Conservation (phyloP, 1,284 basidiomycete species). For the Anthracocystis walkeri region DNA sequence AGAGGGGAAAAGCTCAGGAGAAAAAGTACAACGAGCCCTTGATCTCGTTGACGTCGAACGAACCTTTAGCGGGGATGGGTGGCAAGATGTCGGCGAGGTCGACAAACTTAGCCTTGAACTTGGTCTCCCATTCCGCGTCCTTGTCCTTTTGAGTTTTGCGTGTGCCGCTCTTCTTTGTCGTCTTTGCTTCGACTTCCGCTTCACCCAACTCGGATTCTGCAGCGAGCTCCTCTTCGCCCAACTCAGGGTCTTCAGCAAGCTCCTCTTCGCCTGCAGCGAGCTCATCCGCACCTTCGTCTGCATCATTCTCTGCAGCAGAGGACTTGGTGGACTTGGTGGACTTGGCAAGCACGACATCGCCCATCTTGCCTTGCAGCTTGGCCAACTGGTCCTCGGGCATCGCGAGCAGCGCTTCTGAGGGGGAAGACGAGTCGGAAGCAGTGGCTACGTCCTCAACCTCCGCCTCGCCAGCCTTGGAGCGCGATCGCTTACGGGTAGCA, state of each 20-base stretch:
- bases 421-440: slow-evolving; percentile 14
- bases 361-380: slow-evolving; percentile 31
- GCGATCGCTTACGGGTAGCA: slow-evolving; percentile 3
- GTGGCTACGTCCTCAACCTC: slow-evolving; percentile 4
- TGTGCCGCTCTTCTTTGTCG: slow-evolving; percentile 12
- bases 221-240: slow-evolving; percentile 14
- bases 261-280: slow-evolving; percentile 23
- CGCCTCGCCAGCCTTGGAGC: slow-evolving; percentile 13
- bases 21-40: slow-evolving; percentile 67
- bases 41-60: slow-evolving; percentile 87
- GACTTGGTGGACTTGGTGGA: slow-evolving; percentile 19
- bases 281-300: slow-evolving; percentile 23
- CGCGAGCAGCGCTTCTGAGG: slow-evolving; percentile 26
- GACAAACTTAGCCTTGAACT: slow-evolving; percentile 74
- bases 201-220: slow-evolving; percentile 19
- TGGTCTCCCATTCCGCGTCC: slow-evolving; percentile 38
- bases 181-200: slow-evolving; percentile 9
- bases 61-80: slow-evolving; percentile 84
- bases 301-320: slow-evolving; percentile 7
- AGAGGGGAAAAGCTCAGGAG: slow-evolving; percentile 32
- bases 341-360: slow-evolving; percentile 30
- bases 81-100: slow-evolving; percentile 83
- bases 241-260: slow-evolving; percentile 10
- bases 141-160: slow-evolving; percentile 26
- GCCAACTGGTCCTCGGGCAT: slow-evolving; percentile 42